Evolutionary conservation across 2,329 filamentous ascomycete species (phyloP).

Genomic region (Fonsecaea multimorphosa): DNA sequence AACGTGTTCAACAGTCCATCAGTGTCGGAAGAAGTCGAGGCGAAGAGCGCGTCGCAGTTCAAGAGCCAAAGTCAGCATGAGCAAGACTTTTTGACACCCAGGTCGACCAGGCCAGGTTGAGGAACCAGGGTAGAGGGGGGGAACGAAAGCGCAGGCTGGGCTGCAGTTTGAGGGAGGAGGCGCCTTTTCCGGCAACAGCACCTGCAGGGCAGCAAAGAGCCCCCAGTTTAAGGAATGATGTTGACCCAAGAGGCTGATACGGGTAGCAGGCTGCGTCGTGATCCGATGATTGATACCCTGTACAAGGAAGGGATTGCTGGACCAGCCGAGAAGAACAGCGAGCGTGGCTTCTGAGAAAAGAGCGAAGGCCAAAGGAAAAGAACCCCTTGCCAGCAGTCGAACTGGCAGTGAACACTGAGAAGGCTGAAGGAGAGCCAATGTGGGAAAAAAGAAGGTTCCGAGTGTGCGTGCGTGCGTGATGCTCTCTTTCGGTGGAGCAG

Average conservation of each 20-base stretch:
- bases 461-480: constrained; percentile 10
- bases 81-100: constrained; percentile 5
- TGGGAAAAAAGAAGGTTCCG: neutral
- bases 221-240: constrained; percentile 9
- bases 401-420: neutral
- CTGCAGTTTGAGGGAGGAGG: constrained; percentile 18
- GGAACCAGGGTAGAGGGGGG: constrained; percentile 5
- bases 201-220: constrained; percentile 1
- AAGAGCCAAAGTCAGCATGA: constrained; percentile 15
- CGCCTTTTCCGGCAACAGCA: constrained; percentile 1
- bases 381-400: constrained; percentile 5
- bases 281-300: neutral
- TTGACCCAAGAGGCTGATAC: constrained; percentile 9
- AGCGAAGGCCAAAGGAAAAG: constrained; percentile 10
- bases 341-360: constrained; percentile 11
- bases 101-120: constrained; percentile 26
- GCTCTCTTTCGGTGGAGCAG: constrained; percentile 17
- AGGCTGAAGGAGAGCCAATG: neutral
- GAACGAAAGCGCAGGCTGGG: constrained; percentile 1
- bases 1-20: constrained; percentile 23
- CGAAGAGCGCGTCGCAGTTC: constrained; percentile 20
- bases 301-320: constrained; percentile 27
- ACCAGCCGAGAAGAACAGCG: constrained; percentile 25
- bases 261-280: constrained; percentile 16
- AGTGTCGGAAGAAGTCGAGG: constrained; percentile 12